phyloP scores from a whole-genome alignment of 208 protist genomes.

The Leishmania guyanensis region DNA sequence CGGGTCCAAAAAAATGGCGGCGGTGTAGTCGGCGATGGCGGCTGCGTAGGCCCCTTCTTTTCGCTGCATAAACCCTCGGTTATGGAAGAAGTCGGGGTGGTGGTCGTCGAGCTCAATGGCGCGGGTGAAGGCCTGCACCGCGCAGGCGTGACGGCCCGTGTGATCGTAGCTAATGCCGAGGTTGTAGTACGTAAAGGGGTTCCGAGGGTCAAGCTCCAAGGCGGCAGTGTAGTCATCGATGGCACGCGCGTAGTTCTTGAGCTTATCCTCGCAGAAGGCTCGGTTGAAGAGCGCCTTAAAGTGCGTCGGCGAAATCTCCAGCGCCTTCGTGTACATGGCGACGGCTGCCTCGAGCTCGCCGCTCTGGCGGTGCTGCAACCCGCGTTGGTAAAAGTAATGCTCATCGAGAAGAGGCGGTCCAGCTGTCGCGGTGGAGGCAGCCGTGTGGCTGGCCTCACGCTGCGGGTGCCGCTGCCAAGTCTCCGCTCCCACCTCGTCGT shows the following conservation, averaged over 20 bases:
- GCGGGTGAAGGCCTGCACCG: constrained; percentile 63
- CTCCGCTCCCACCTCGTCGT: constrained; percentile 3
- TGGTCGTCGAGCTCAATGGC: constrained; percentile 70
- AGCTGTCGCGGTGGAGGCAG: neutral
- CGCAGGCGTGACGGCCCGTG: constrained; percentile 49
- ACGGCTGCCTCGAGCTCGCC: constrained; percentile 79
- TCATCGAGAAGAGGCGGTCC: constrained; percentile 12
- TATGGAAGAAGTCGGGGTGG: constrained; percentile 83
- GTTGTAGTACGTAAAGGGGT: constrained; percentile 92
- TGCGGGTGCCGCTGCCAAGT: neutral
- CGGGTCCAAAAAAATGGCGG: constrained; percentile 64
- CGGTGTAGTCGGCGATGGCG: constrained; percentile 85
- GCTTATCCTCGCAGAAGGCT: constrained; percentile 79
- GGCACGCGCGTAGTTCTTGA: constrained; percentile 59
- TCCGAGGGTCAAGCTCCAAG: constrained; percentile 65
- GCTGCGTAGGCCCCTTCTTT: constrained; percentile 62
- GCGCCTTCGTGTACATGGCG: constrained; percentile 78
- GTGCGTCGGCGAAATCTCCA: constrained; percentile 72
- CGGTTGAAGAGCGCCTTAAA: constrained; percentile 92
- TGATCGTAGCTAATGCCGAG: constrained; percentile 86
- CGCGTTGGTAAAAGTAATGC: constrained; percentile 73
- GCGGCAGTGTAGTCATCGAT: constrained; percentile 81
- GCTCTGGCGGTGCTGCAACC: constrained; percentile 56
- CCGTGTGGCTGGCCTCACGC: neutral
- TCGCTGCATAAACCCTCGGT: constrained; percentile 75